A percentile compares a stretch with the other conserved stretches of the same genome.
Evolutionary conservation across 2,329 filamentous ascomycete species (phyloP).

Genomic region (Colletotrichum agaves): DNA sequence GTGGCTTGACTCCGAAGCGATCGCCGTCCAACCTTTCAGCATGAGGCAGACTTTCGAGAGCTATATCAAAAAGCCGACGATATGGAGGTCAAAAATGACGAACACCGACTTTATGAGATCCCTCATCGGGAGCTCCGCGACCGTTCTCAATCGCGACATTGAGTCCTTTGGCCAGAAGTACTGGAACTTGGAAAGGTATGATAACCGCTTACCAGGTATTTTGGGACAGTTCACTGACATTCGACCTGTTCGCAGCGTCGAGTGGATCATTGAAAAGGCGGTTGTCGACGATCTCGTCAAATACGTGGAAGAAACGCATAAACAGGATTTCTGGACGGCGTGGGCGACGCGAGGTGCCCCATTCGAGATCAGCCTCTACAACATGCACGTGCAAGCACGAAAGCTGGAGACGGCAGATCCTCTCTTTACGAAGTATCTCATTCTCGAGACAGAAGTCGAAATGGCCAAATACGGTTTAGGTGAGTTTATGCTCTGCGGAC

Average conservation of each 20-base stretch:
- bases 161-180: conserved; percentile 6
- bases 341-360: conserved; percentile 14
- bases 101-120: conserved; percentile 8
- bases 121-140: neutral
- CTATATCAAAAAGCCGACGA: conserved; percentile 14
- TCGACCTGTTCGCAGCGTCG: neutral
- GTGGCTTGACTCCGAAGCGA: conserved; percentile 29
- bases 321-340: conserved; percentile 19
- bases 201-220: no score
- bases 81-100: conserved; percentile 13
- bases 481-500: neutral
- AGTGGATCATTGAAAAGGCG: conserved; percentile 22
- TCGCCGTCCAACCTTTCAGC: conserved; percentile 26
- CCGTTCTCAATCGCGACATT: neutral
- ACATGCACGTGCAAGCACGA: conserved; percentile 19
- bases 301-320: conserved; percentile 3
- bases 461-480: conserved; percentile 22
- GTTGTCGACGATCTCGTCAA: conserved; percentile 13
- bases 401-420: conserved; percentile 24
- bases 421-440: conserved; percentile 10
- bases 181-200: conserved; percentile 28
- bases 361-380: conserved; percentile 25
- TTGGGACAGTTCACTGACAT: no score
- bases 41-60: conserved; percentile 6
- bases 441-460: conserved; percentile 15